A percentile compares a stretch with the other conserved stretches of the same genome.
These are phyloP conservation scores for Pyrrhoderma noxium DNA, from an alignment of 1,284 basidiomycete genomes.

Conservation along the genomic window DNA sequence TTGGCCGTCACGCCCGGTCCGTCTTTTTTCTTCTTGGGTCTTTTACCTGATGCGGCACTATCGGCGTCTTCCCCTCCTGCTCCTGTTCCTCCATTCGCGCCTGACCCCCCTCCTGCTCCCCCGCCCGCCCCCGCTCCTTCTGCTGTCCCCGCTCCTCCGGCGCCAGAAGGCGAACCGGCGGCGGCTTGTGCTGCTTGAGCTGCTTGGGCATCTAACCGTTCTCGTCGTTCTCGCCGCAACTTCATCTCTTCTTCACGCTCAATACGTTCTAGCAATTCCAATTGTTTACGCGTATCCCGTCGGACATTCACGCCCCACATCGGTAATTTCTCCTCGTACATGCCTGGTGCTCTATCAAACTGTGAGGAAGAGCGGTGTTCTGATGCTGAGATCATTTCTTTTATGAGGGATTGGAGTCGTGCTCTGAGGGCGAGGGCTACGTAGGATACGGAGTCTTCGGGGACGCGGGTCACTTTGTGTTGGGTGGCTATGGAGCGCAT, in stretches of 20 bases:
- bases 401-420: slow-evolving; percentile 65
- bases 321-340: slow-evolving; percentile 47
- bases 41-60: slow-evolving; percentile 52
- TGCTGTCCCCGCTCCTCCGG: no score
- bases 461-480: slow-evolving; percentile 57
- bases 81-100: slow-evolving; percentile 27
- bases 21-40: slow-evolving; percentile 72
- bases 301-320: slow-evolving; percentile 76
- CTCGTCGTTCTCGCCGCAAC: slow-evolving; percentile 65
- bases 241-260: slow-evolving; percentile 78
- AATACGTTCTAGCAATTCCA: slow-evolving; percentile 62
- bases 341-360: slow-evolving; percentile 57
- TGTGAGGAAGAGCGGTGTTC: slow-evolving; percentile 64
- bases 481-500: slow-evolving; percentile 56
- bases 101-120: slow-evolving; percentile 27
- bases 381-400: slow-evolving; percentile 62
- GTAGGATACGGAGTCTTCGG: slow-evolving; percentile 70
- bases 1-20: slow-evolving; percentile 76
- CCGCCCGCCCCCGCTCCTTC: no score
- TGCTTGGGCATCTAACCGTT: slow-evolving; percentile 59
- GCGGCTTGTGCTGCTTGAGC: no score
- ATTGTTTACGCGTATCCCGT: slow-evolving; percentile 68
- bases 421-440: slow-evolving; percentile 71
- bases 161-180: no score
- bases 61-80: slow-evolving; percentile 25